These are phyloP conservation scores for Fraxinus cuspidata DNA, from an alignment of 257 asterid species.

Conservation along the genomic window DNA sequence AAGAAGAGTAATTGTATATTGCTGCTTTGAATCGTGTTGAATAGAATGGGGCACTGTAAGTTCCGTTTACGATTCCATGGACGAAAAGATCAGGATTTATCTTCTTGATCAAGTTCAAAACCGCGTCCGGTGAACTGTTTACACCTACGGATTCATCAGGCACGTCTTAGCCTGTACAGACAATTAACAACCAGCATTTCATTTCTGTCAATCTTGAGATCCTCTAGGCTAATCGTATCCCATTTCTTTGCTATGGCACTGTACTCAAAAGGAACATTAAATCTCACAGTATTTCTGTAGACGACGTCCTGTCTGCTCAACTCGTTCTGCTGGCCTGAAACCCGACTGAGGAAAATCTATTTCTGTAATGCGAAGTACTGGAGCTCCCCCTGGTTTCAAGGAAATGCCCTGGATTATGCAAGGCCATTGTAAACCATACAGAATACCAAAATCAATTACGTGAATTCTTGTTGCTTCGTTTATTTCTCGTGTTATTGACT, in stretches of 20 bases:
- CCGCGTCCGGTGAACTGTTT: conserved; percentile 32
- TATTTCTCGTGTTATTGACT: conserved; percentile 31
- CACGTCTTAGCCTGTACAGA: conserved; percentile 35
- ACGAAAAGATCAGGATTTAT: conserved; percentile 38
- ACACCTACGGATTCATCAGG: conserved; percentile 28
- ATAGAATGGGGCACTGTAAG: conserved; percentile 34
- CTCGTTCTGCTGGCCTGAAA: conserved; percentile 31
- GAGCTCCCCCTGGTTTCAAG: conserved; percentile 39
- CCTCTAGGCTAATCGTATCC: conserved; percentile 34
- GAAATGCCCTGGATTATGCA: conserved; percentile 40
- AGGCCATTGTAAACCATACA: conserved; percentile 51
- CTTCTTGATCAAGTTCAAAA: conserved; percentile 32
- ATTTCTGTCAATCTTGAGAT: conserved; percentile 30
- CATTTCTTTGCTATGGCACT: conserved; percentile 35
- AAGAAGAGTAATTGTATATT: conserved; percentile 33
- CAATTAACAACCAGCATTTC: conserved; percentile 35
- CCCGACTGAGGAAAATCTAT: conserved; percentile 45
- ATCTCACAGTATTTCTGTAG: conserved; percentile 33
- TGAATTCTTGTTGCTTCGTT: conserved; percentile 24
- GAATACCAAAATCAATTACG: conserved; percentile 43
- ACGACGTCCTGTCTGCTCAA: conserved; percentile 32
- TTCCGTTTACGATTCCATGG: conserved; percentile 39
- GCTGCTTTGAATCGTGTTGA: conserved; percentile 29
- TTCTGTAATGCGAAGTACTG: conserved; percentile 37
- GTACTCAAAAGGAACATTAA: conserved; percentile 40